phyloP scores from a whole-genome alignment of 495 filamentous ascomycete species.

The Penicillium herquei region DNA sequence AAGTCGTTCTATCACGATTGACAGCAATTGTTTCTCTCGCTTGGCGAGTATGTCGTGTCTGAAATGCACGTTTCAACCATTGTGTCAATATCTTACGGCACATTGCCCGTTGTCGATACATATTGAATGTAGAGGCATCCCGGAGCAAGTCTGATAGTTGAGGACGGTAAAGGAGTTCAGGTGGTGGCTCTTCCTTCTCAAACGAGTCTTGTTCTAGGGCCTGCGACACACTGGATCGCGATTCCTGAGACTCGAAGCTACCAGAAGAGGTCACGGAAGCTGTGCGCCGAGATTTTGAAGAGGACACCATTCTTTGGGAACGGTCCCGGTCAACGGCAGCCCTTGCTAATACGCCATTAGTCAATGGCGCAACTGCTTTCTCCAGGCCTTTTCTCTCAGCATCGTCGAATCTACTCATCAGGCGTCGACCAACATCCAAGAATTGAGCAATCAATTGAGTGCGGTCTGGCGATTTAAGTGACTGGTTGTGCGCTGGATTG shows the following conservation, averaged over 20 bases:
- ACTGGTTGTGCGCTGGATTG: constrained; percentile 1
- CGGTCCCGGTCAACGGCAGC: constrained; percentile 40
- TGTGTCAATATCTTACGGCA: constrained; percentile 47
- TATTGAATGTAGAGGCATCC: constrained; percentile 59
- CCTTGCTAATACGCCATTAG: constrained; percentile 29
- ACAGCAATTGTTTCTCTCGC: constrained; percentile 50
- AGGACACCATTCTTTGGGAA: constrained; percentile 30
- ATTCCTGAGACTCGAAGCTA: constrained; percentile 23
- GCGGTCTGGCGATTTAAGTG: constrained; percentile 37
- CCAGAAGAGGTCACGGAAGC: constrained; percentile 26
- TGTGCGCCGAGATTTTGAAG: constrained; percentile 17
- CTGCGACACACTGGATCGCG: constrained; percentile 25
- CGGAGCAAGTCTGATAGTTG: constrained; percentile 55
- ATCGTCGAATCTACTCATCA: constrained; percentile 37
- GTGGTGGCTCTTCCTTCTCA: constrained; percentile 29
- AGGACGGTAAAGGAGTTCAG: constrained; percentile 48
- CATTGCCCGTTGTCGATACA: constrained; percentile 48
- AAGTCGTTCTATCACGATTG: constrained; percentile 49
- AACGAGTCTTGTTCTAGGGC: constrained; percentile 26
- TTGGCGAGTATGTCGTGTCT: constrained; percentile 40
- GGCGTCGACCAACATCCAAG: constrained; percentile 41
- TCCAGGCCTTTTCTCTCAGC: constrained; percentile 23
- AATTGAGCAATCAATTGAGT: constrained; percentile 46
- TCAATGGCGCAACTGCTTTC: constrained; percentile 15
- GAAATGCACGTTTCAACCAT: constrained; percentile 54